Evolutionary conservation across 2,329 filamentous ascomycete genomes (phyloP).

Genomic region (Teratosphaeria zuluensis): DNA sequence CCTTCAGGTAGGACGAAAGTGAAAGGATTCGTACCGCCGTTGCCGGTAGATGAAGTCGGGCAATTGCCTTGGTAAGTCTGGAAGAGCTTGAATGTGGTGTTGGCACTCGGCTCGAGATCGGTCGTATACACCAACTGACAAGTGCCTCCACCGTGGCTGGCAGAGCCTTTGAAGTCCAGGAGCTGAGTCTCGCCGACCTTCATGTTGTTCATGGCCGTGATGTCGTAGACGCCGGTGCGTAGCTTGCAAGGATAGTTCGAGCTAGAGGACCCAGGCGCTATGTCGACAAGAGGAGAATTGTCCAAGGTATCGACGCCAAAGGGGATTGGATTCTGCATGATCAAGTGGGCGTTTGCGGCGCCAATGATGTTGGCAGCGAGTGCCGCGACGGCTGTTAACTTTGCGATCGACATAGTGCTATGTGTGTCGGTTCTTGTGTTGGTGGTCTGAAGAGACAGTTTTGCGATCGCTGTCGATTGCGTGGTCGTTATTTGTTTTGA

Average conservation of each 20-base stretch:
- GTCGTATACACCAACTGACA: conserved; percentile 79
- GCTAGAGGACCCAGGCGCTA: conserved; percentile 27
- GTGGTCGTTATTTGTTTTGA: not conserved
- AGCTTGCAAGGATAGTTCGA: conserved; percentile 75
- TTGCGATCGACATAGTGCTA: conserved; percentile 7
- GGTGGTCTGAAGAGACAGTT: not conserved
- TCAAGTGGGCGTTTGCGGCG: conserved; percentile 61
- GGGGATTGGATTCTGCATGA: conserved; percentile 59
- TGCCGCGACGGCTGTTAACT: conserved; percentile 4
- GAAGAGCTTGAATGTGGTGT: conserved; percentile 76
- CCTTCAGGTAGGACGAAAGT: conserved; percentile 61
- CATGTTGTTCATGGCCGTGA: conserved; percentile 49
- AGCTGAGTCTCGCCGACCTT: conserved; percentile 50
- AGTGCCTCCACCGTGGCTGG: conserved; percentile 79
- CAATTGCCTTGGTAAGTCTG: conserved; percentile 81
- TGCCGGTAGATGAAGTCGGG: conserved; percentile 54
- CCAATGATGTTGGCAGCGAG: conserved; percentile 27
- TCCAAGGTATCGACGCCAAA: conserved; percentile 45
- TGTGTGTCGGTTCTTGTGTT: not conserved
- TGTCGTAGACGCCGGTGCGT: conserved; percentile 35
- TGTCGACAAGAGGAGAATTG: conserved; percentile 56
- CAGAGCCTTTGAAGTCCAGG: conserved; percentile 60
- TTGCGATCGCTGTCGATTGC: not conserved
- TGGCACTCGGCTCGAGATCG: conserved; percentile 57
- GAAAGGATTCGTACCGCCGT: conserved; percentile 45